These are phyloP conservation scores for Kwoniella sp. DNA, from an alignment of 768 basidiomycete species.

Conservation along the genomic window DNA sequence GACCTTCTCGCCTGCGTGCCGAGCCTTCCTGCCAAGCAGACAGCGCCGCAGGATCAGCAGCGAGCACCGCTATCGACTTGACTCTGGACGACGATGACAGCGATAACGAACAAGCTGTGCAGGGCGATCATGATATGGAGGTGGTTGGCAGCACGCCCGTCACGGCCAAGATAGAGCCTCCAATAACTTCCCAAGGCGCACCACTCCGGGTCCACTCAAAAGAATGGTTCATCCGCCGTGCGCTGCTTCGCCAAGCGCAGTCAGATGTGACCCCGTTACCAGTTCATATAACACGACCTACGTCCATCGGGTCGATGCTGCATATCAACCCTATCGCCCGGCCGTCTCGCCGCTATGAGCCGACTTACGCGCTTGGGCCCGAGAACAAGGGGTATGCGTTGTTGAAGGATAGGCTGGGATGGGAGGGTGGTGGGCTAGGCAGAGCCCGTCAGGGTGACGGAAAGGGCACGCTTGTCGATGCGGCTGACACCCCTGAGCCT, in stretches of 20 bases:
- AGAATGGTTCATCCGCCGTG: slow-evolving; percentile 47
- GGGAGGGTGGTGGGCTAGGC: slow-evolving; percentile 43
- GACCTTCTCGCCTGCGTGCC: too few relatives aligned
- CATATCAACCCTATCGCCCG: slow-evolving; percentile 11
- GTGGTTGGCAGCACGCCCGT: too few relatives aligned
- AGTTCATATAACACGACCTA: too few relatives aligned
- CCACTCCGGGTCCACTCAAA: slow-evolving; percentile 23
- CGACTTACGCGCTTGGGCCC: slow-evolving; percentile 38
- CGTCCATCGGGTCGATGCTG: slow-evolving; percentile 28
- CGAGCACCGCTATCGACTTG: too few relatives aligned
- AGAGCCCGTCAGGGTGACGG: too few relatives aligned
- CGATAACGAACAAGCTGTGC: not conserved
- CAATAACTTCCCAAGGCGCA: slow-evolving; percentile 5
- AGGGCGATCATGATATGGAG: too few relatives aligned
- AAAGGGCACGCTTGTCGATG: too few relatives aligned
- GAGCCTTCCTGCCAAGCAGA: too few relatives aligned
- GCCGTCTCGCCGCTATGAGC: not conserved
- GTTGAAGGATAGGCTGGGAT: slow-evolving; percentile 31
- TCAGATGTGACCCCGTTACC: too few relatives aligned
- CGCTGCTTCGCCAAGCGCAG: slow-evolving; percentile 17
- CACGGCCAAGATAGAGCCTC: too few relatives aligned
- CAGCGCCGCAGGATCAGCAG: too few relatives aligned
- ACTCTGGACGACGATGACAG: not conserved
- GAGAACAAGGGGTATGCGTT: slow-evolving; percentile 43
- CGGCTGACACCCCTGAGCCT: too few relatives aligned